Evolutionary conservation across 2,329 filamentous ascomycete genomes (phyloP), one percentile per base, ranked within the genome.

Genomic region (Fusarium chlamydosporum): DNA sequence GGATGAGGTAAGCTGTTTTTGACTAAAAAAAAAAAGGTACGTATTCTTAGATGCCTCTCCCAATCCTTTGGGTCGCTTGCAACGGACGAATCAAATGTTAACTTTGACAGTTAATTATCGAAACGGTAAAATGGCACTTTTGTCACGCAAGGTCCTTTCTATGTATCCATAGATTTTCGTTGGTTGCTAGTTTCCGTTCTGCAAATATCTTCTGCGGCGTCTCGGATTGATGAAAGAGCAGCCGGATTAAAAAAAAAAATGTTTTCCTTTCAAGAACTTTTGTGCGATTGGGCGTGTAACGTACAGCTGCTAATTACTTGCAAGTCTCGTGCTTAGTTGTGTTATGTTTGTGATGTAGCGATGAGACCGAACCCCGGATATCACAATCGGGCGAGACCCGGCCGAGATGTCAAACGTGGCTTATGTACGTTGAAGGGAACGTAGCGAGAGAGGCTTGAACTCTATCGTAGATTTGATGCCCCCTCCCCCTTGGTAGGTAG

Each of bases 391-490:
- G 56, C 61, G 40, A 67, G 56, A 67, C 62, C 67, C 67, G 67
- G 66, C 67, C 67, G 67, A 69, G 57, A 70, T 42, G 35, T 70
- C 48, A 40, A 50, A 55, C 60, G 66, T 69, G 67, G 67, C 67
- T 56, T 62, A 54, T 62, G 65, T 58, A 58, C 61, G 65, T 62
- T 54, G 46, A 37, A 45, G 20, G 26, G 34, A 50, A 40, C 47
- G 47, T 47, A 26, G 18, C 38, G 23, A 56, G 61, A 37, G 15
- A 50, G 60, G 40, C 65, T 69, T 62, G 41, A 66, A 66, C 66
- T 51, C 15, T 65, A 56, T 53, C 58, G 41, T 56, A 55, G 60
- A 64, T 63, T 64, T 52, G 41, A 11, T 52, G 26, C 40, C 31
- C 35, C 53, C 23, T 34, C 31, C 35, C 53, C 23, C n/a, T 46